Evolutionary conservation across 2,329 filamentous ascomycete species (phyloP).

Genomic region (Fusarium vanettenii): DNA sequence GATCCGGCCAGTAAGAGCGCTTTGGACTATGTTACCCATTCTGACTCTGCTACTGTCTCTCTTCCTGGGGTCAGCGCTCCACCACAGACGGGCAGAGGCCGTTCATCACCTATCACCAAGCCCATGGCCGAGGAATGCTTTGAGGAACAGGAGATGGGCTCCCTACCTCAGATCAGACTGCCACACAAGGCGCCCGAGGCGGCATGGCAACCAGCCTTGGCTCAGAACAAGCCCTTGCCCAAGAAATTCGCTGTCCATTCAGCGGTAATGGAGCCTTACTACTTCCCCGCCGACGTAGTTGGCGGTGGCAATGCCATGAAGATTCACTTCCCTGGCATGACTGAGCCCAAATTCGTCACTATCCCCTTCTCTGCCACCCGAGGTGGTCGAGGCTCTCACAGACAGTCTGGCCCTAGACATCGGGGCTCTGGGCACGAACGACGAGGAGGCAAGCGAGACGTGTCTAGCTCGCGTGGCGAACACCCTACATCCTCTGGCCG

Average conservation of each 20-base stretch:
- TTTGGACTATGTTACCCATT: constrained; percentile 65
- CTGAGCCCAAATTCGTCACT: constrained; percentile 51
- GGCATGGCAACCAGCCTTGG: constrained; percentile 70
- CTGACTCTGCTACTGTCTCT: constrained; percentile 75
- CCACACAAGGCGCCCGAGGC: constrained; percentile 71
- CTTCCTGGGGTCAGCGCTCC: constrained; percentile 57
- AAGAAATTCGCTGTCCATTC: constrained; percentile 60
- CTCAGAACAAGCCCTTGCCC: constrained; percentile 66
- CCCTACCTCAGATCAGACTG: constrained; percentile 77
- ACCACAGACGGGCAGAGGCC: constrained; percentile 50
- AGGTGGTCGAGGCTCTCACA: constrained; percentile 45
- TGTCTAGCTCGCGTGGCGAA: constrained; percentile 44
- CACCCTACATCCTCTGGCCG: constrained; percentile 45
- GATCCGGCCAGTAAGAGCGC: constrained; percentile 75
- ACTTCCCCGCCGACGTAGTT: constrained; percentile 48
- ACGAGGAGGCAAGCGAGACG: constrained; percentile 50
- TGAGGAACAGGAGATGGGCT: constrained; percentile 84
- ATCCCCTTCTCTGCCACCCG: constrained; percentile 51
- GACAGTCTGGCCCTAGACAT: constrained; percentile 43
- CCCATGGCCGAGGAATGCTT: constrained; percentile 84
- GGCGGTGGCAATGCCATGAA: constrained; percentile 52
- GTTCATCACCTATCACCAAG: constrained; percentile 66
- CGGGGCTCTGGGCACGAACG: constrained; percentile 46
- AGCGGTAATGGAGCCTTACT: constrained; percentile 49
- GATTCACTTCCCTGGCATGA: constrained; percentile 57